Evolutionary conservation across 805 yeast genomes (phyloP).

Genomic region (Yarrowia sp.): DNA sequence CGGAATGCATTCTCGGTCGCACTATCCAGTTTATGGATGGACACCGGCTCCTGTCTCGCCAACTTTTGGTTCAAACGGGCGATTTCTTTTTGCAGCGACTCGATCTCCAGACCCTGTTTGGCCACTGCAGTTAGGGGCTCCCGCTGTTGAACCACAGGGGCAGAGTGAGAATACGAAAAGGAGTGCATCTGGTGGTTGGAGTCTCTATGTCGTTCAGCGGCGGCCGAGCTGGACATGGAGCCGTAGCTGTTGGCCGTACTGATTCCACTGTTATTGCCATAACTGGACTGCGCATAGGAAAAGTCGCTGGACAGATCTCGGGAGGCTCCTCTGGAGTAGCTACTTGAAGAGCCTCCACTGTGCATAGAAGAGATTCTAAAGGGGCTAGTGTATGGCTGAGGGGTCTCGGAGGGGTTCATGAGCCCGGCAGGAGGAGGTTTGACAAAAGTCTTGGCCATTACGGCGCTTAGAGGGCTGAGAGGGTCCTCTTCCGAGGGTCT

Average conservation of each 20-base stretch:
- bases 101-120: slow-evolving; percentile 32
- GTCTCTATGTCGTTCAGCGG: slow-evolving; percentile 7
- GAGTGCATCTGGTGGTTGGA: not conserved
- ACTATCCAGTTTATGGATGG: slow-evolving; percentile 18
- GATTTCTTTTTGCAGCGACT: slow-evolving; percentile 20
- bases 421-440: not conserved
- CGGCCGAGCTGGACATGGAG: slow-evolving; percentile 11
- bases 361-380: slow-evolving; percentile 28
- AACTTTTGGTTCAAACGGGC: slow-evolving; percentile 3
- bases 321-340: slow-evolving; percentile 19
- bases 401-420: not conserved
- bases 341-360: slow-evolving; percentile 8
- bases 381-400: slow-evolving; percentile 13
- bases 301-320: slow-evolving; percentile 12
- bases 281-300: slow-evolving; percentile 17
- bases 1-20: slow-evolving; percentile 12
- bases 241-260: slow-evolving; percentile 10
- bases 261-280: slow-evolving; percentile 13
- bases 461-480: not conserved
- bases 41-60: slow-evolving; percentile 14
- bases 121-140: slow-evolving; percentile 13
- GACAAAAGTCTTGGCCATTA: slow-evolving; percentile 20
- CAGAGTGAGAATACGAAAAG: not conserved
- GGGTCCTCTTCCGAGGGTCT: slow-evolving; percentile 16
- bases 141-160: not conserved